phyloP scores from a whole-genome alignment of 1,284 basidiomycete genomes.

The Volvariella surrecta region DNA sequence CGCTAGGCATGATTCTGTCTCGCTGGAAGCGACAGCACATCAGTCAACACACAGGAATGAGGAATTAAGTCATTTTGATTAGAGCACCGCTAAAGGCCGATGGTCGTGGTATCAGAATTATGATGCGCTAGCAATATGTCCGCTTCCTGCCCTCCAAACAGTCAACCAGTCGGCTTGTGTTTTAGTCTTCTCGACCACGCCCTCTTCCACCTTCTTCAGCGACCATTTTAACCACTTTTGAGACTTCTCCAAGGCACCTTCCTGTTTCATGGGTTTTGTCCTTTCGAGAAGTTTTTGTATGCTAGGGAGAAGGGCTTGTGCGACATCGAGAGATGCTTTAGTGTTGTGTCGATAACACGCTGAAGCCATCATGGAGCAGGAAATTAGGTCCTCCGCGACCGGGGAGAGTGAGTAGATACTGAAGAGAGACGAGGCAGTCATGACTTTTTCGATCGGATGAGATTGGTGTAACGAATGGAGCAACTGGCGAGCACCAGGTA shows the following conservation, averaged over 20 bases:
- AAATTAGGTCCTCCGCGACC: slow-evolving; percentile 43
- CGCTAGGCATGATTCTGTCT: no score
- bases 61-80: no score
- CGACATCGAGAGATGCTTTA: slow-evolving; percentile 28
- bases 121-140: slow-evolving; percentile 14
- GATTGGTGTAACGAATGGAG: slow-evolving; percentile 40
- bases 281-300: slow-evolving; percentile 25
- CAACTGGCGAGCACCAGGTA: slow-evolving; percentile 42
- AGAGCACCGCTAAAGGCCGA: no score
- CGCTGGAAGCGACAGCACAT: no score
- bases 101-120: slow-evolving; percentile 8
- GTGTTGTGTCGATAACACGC: slow-evolving; percentile 41
- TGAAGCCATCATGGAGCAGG: slow-evolving; percentile 45
- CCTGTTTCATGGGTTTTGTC: slow-evolving; percentile 14
- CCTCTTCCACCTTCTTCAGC: slow-evolving; percentile 29
- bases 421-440: slow-evolving; percentile 44
- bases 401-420: slow-evolving; percentile 42
- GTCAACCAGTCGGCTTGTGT: slow-evolving; percentile 17
- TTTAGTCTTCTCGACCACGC: slow-evolving; percentile 16
- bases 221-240: slow-evolving; percentile 30
- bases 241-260: slow-evolving; percentile 18
- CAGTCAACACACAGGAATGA: no score
- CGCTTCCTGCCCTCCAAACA: slow-evolving; percentile 18
- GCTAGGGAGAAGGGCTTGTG: slow-evolving; percentile 32
- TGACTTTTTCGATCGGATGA: slow-evolving; percentile 35